These are phyloP conservation scores for Zygosaccharomyces rouxii DNA, from an alignment of 805 yeast genomes.

Conservation along the genomic window DNA sequence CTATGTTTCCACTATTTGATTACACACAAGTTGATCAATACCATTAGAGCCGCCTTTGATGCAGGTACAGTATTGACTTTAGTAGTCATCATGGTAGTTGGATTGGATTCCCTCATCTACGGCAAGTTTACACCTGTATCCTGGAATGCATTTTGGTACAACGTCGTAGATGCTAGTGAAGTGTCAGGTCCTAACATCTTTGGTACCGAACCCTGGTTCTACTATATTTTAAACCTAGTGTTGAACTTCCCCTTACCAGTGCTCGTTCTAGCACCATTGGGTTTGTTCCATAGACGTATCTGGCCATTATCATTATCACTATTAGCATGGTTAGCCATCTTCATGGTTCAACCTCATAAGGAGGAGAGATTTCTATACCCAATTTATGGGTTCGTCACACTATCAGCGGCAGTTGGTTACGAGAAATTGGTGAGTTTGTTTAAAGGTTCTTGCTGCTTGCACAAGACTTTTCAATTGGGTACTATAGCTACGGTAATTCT, in stretches of 20 bases:
- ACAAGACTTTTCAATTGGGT: slow-evolving; percentile 15
- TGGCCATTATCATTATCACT: slow-evolving; percentile 46
- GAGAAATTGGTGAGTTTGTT: slow-evolving; percentile 19
- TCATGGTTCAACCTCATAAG: slow-evolving; percentile 78
- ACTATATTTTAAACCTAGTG: slow-evolving; percentile 62
- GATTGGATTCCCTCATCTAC: slow-evolving; percentile 61
- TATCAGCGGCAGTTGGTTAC: slow-evolving; percentile 55
- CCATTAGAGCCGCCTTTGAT: slow-evolving; percentile 29
- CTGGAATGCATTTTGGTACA: slow-evolving; percentile 74
- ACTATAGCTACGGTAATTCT: slow-evolving; percentile 8
- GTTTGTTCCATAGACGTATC: slow-evolving; percentile 25
- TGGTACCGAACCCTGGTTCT: slow-evolving; percentile 76
- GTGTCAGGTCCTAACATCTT: slow-evolving; percentile 82
- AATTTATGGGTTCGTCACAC: slow-evolving; percentile 62
- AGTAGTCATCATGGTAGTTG: slow-evolving; percentile 19
- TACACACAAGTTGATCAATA: slow-evolving; percentile 24
- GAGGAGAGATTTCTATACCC: slow-evolving; percentile 92
- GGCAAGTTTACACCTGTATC: slow-evolving; percentile 64
- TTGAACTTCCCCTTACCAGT: slow-evolving; percentile 63
- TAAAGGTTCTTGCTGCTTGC: slow-evolving; percentile 12
- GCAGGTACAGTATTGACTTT: slow-evolving; percentile 20
- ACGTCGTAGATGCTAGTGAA: slow-evolving; percentile 64
- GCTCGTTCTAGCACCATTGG: slow-evolving; percentile 29
- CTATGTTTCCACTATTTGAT: slow-evolving; percentile 41
- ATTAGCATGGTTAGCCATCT: slow-evolving; percentile 61